Percentiles rank a stretch among this genome's conserved stretches.
Evolutionary conservation across 1,139 yeast species (phyloP).

Genomic region (Hyphopichia pseudoburtonii): DNA sequence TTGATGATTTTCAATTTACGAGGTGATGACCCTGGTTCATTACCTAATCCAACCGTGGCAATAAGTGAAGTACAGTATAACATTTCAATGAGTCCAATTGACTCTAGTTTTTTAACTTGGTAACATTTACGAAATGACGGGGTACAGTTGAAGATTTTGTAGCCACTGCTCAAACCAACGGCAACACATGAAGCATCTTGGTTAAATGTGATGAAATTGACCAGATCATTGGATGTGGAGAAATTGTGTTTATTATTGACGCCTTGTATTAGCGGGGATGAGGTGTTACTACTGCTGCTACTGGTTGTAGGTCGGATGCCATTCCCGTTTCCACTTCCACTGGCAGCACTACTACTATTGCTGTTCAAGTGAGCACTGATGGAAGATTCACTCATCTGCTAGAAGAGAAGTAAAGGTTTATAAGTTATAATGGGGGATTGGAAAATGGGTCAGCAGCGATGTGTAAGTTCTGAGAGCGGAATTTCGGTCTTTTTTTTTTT

Average conservation of each 20-base stretch:
- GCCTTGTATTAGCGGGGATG: slow-evolving; percentile 6
- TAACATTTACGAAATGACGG: slow-evolving; percentile 81
- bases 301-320: background rate
- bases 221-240: slow-evolving; percentile 17
- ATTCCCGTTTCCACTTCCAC: background rate
- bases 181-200: slow-evolving; percentile 90
- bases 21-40: slow-evolving; percentile 77
- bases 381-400: too few species aligned
- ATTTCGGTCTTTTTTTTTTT: too few species aligned
- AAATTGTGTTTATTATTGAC: slow-evolving; percentile 5
- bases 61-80: slow-evolving; percentile 83
- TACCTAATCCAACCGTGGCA: slow-evolving; percentile 87
- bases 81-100: slow-evolving; percentile 83
- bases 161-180: slow-evolving; percentile 75
- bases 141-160: slow-evolving; percentile 81
- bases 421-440: background rate
- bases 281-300: background rate
- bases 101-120: slow-evolving; percentile 48
- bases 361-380: too few species aligned
- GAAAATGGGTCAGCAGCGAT: background rate
- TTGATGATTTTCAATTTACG: slow-evolving; percentile 78
- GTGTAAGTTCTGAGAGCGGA: background rate
- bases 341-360: too few species aligned
- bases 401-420: background rate
- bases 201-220: slow-evolving; percentile 74